Evolutionary conservation across 352 stramenopile species (phyloP).

Genomic region (Phytophthora pseudosyringae): DNA sequence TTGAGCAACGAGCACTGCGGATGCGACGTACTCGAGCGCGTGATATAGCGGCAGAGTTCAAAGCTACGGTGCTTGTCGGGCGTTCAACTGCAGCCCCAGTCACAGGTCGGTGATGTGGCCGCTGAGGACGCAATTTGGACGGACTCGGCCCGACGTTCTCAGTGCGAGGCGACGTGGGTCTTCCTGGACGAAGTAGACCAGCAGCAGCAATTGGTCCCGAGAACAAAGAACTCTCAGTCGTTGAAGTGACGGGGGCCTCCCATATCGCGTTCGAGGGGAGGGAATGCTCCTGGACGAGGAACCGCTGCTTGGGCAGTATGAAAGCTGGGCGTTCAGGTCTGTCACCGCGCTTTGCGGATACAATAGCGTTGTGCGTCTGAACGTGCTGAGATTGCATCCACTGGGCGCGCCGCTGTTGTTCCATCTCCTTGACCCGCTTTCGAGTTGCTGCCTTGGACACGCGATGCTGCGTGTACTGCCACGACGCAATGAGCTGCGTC

Average conservation of each 20-base stretch:
- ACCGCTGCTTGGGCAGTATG: slow-evolving; percentile 29
- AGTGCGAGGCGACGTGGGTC: not conserved
- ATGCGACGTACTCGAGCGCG: slow-evolving; percentile 34
- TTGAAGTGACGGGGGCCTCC: slow-evolving; percentile 12
- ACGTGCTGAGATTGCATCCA: slow-evolving; percentile 55
- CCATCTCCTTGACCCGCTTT: slow-evolving; percentile 17
- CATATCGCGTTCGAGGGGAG: slow-evolving; percentile 32
- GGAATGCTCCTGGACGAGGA: slow-evolving; percentile 31
- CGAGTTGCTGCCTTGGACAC: slow-evolving; percentile 6
- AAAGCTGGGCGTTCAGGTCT: slow-evolving; percentile 20
- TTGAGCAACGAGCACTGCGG: slow-evolving; percentile 24
- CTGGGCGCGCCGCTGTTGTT: slow-evolving; percentile 31
- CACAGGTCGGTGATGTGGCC: slow-evolving; percentile 17
- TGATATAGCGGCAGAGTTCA: slow-evolving; percentile 27
- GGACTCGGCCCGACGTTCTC: not conserved
- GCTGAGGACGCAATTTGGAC: slow-evolving; percentile 4
- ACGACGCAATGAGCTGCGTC: slow-evolving; percentile 38
- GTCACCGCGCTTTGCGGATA: slow-evolving; percentile 16
- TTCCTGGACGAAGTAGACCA: slow-evolving; percentile 14
- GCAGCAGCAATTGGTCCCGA: slow-evolving; percentile 25
- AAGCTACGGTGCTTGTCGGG: slow-evolving; percentile 6
- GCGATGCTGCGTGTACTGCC: slow-evolving; percentile 33
- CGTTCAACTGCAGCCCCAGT: slow-evolving; percentile 16
- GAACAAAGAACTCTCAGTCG: slow-evolving; percentile 4
- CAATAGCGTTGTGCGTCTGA: slow-evolving; percentile 15